A percentile compares a stretch with the other conserved stretches of the same genome.
These are phyloP conservation scores for Glaciozyma martinii DNA, from an alignment of 768 basidiomycete genomes.

Conservation along the genomic window DNA sequence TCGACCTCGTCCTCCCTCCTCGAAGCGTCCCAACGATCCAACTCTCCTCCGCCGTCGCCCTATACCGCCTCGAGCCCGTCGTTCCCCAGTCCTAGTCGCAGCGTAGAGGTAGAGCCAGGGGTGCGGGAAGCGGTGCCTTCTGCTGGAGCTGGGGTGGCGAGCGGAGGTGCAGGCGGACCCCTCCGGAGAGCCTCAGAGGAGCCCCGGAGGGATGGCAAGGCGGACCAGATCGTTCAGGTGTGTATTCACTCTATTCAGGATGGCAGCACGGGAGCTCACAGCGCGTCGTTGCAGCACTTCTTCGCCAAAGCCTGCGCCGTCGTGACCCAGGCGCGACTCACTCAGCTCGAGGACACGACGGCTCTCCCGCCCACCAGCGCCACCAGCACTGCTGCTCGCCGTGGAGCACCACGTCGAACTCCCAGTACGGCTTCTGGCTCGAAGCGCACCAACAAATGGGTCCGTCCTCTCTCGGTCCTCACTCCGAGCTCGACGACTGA, in stretches of 20 bases:
- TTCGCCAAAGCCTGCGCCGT: conserved; percentile 32
- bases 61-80: background rate
- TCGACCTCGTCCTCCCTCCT: too few relatives aligned
- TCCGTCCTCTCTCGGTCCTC: conserved; percentile 2
- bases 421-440: background rate
- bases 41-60: background rate
- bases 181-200: background rate
- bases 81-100: background rate
- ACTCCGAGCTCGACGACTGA: background rate
- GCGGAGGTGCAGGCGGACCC: too few relatives aligned
- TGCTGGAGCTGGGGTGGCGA: background rate
- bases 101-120: background rate
- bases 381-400: background rate
- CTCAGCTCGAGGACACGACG: conserved; percentile 10
- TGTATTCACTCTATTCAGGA: background rate
- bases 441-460: conserved; percentile 30
- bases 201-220: conserved; percentile 2
- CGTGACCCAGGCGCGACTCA: conserved; percentile 27
- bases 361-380: background rate
- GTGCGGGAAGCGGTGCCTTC: background rate
- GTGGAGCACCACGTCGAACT: background rate
- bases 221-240: conserved; percentile 30
- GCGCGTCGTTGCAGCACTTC: conserved; percentile 26
- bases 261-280: background rate
- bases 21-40: too few relatives aligned